phyloP scores from a whole-genome alignment of 805 yeast species.

The Zygotorulaspora chibaensis region DNA sequence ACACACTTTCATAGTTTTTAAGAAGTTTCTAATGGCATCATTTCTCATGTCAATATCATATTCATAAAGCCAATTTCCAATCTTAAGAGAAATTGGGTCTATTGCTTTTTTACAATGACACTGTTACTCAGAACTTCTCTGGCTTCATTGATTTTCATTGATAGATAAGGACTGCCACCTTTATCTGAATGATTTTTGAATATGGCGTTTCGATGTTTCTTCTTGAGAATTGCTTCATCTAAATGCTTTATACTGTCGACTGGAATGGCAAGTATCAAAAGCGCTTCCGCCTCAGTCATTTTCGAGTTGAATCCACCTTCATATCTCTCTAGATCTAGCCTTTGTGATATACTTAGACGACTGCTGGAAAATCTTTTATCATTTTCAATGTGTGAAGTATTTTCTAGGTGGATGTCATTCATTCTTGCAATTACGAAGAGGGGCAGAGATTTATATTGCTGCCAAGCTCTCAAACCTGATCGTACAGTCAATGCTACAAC shows the following conservation, averaged over 20 bases:
- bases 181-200: conserved; percentile 89
- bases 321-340: conserved; percentile 29
- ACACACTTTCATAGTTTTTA: no score
- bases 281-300: conserved; percentile 71
- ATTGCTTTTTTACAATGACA: conserved; percentile 18
- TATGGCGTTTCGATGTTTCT: conserved; percentile 80
- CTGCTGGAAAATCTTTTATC: conserved; percentile 18
- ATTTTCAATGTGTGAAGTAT: conserved; percentile 6
- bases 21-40: background rate
- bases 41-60: background rate
- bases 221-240: conserved; percentile 53
- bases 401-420: conserved; percentile 23
- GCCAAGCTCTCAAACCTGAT: conserved; percentile 33
- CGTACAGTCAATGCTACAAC: conserved; percentile 24
- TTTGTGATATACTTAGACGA: conserved; percentile 13
- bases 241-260: conserved; percentile 52
- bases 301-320: conserved; percentile 60
- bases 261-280: conserved; percentile 56
- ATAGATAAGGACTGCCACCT: conserved; percentile 87
- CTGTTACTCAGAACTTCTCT: conserved; percentile 55
- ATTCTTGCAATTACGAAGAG: conserved; percentile 29
- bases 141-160: conserved; percentile 91
- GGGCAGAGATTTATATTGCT: conserved; percentile 24
- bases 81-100: background rate
- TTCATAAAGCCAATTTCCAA: background rate